Evolutionary conservation across 331 rosid genomes (phyloP).

Genomic region (Malus hybrid): DNA sequence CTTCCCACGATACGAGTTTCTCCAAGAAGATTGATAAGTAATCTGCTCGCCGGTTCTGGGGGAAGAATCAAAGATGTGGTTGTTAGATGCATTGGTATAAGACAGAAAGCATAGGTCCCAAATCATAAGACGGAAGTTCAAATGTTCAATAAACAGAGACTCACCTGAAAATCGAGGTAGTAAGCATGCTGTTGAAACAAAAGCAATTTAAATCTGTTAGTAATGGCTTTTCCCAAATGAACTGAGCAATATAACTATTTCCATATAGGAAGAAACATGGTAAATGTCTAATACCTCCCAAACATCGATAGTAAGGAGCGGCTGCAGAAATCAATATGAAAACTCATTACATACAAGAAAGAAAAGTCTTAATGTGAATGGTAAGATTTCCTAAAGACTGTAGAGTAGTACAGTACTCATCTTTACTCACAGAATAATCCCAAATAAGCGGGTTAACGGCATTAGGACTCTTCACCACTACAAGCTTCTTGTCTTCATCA

Average conservation of each 20-base stretch:
- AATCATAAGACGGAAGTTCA: not conserved
- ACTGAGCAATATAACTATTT: not conserved
- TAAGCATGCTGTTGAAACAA: slow-evolving; percentile 71
- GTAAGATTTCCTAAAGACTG: too few species aligned
- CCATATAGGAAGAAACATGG: not conserved
- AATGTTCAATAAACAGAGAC: slow-evolving; percentile 7
- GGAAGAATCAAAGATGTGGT: not conserved
- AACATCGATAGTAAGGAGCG: slow-evolving; percentile 81
- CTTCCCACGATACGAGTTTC: slow-evolving; percentile 84
- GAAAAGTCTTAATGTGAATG: not conserved
- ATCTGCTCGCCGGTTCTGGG: slow-evolving; percentile 53
- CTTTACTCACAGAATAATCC: slow-evolving; percentile 55
- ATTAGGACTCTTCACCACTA: slow-evolving; percentile 75
- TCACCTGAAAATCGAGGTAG: slow-evolving; percentile 83
- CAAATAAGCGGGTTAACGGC: slow-evolving; percentile 84
- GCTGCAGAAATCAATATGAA: slow-evolving; percentile 46
- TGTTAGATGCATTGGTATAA: not conserved
- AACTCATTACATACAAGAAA: slow-evolving; percentile 9
- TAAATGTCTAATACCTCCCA: slow-evolving; percentile 65
- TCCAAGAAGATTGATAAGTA: slow-evolving; percentile 64
- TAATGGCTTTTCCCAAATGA: not conserved
- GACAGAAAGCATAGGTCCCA: not conserved
- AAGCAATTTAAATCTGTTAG: not conserved
- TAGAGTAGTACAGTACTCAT: too few species aligned
- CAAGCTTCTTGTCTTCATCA: slow-evolving; percentile 69